Base-by-base conservation (phyloP, 2,329 filamentous ascomycete genomes). In the Myriosclerotinia duriaeana region DNA sequence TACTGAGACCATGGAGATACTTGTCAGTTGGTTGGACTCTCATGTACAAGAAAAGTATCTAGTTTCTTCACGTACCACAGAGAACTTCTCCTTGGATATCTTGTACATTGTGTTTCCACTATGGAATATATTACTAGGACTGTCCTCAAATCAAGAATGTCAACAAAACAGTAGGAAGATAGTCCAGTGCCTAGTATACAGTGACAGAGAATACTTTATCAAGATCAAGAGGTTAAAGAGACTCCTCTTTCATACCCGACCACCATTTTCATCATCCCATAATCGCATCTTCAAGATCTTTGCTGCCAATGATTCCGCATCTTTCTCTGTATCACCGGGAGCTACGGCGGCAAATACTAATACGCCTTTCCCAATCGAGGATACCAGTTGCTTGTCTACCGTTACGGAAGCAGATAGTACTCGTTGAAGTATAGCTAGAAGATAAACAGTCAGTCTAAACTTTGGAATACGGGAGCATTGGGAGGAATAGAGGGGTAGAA, bases 351-450 rank as follows among this genome's bases (percentile, higher is more conserved):
- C 94, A 76, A 99, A 90, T 42, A 98, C 92, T 8, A 99, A 83
- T 53, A 99, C 80, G 40, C 95, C 95, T 78, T 89, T 91, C 68
- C 92, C 92, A 74, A 99, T 98, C 3, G 90, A 91, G 1, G 95
- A 98, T 55, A 99, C 86, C 40, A 97, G 81, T 76, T 96, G 85
- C 75, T 92, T 90, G 76, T 99, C 93, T 63, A 99, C 94, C 1
- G 93, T 95, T 73, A 99, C 95, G 9, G 94, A 97, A 68, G 94
- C 94, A 53, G 93, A 98, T 68, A 97, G 87, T 62, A 99, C 95
- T 71, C 95, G 87, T 79, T 99, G 95, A 64, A 98, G 81, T 68
- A 99, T 91, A 64, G 93, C 95, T 97, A 75, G 68, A 72, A 77
- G 68, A 68, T 64, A 50, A 5, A 20, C 4, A 36, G 52, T 62